Evolutionary conservation across 352 stramenopile species (phyloP).

Genomic region (Globisporangium heterothallicum): DNA sequence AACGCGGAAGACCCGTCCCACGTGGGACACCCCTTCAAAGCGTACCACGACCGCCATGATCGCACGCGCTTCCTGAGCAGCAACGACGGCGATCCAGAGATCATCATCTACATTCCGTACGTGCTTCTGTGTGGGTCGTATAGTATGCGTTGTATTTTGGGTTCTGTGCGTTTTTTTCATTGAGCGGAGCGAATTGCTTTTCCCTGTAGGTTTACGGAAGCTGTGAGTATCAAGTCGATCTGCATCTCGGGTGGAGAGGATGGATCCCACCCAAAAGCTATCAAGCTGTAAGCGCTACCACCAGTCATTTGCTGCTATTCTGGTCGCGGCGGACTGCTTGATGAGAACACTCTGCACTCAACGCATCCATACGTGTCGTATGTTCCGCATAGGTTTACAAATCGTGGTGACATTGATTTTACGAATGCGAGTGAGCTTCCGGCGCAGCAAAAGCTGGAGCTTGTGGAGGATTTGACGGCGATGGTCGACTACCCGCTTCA

Average conservation of each 20-base stretch:
- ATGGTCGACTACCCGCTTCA: slow-evolving; percentile 78
- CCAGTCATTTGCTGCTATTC: background rate
- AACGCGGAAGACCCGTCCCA: slow-evolving; percentile 64
- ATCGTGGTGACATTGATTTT: slow-evolving; percentile 86
- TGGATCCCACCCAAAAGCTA: slow-evolving; percentile 68
- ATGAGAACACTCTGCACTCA: too few species aligned
- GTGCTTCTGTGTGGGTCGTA: slow-evolving; percentile 1
- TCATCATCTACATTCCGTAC: slow-evolving; percentile 78
- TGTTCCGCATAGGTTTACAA: slow-evolving; percentile 44
- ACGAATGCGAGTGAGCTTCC: slow-evolving; percentile 72
- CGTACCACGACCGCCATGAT: slow-evolving; percentile 66
- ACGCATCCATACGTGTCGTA: background rate
- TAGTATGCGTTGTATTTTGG: background rate
- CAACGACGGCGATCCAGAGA: slow-evolving; percentile 81
- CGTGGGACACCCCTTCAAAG: slow-evolving; percentile 75
- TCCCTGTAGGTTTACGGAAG: slow-evolving; percentile 65
- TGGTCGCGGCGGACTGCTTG: background rate
- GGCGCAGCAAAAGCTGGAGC: slow-evolving; percentile 66
- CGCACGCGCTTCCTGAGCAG: slow-evolving; percentile 58
- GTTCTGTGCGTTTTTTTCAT: too few species aligned
- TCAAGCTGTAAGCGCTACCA: slow-evolving; percentile 60
- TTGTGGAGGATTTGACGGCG: slow-evolving; percentile 60
- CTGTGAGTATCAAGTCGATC: slow-evolving; percentile 86
- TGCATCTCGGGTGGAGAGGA: slow-evolving; percentile 78
- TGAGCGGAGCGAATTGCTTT: background rate